Percentiles rank a stretch among this genome's conserved stretches.
Evolutionary conservation across 495 filamentous ascomycete species (phyloP).

Genomic region (Penicillium fimorum): DNA sequence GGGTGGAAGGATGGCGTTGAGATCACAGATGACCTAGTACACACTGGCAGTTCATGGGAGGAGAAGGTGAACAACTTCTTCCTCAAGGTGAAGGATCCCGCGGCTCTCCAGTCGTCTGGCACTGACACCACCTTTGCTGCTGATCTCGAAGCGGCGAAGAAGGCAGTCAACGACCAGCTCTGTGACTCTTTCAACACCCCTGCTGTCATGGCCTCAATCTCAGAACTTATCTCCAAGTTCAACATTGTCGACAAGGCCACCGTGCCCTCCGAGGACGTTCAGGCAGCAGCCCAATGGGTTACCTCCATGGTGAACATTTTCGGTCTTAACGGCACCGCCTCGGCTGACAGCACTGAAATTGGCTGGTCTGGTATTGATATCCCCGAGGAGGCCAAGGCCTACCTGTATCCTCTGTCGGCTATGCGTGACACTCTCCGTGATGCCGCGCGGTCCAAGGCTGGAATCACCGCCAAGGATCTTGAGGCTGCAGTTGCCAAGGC

Average conservation of each 20-base stretch:
- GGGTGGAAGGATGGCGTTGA: slow-evolving; percentile 90
- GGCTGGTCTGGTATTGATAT: slow-evolving; percentile 81
- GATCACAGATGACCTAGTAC: slow-evolving; percentile 78
- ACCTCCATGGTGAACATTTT: slow-evolving; percentile 82
- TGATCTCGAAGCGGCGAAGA: slow-evolving; percentile 61
- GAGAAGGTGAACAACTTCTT: slow-evolving; percentile 88
- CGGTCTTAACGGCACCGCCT: slow-evolving; percentile 69
- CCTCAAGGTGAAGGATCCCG: slow-evolving; percentile 59
- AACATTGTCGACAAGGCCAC: slow-evolving; percentile 65
- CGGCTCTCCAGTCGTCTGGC: slow-evolving; percentile 37
- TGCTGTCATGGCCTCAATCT: slow-evolving; percentile 69
- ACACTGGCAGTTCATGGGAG: slow-evolving; percentile 75
- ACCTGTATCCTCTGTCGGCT: slow-evolving; percentile 60
- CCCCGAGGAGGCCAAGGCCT: slow-evolving; percentile 59
- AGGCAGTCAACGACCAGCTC: slow-evolving; percentile 63
- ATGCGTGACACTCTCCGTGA: slow-evolving; percentile 68
- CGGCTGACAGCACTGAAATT: slow-evolving; percentile 58
- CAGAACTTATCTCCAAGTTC: slow-evolving; percentile 68
- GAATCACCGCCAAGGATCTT: slow-evolving; percentile 34
- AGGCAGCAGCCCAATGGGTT: slow-evolving; percentile 71
- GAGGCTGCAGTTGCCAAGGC: slow-evolving; percentile 30
- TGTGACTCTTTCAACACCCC: slow-evolving; percentile 90
- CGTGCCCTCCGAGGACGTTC: slow-evolving; percentile 51
- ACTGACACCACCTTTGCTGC: slow-evolving; percentile 34
- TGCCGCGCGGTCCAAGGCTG: slow-evolving; percentile 46